These are phyloP conservation scores for Blastocystis sp. DNA, from an alignment of 352 stramenopile genomes.

Conservation along the genomic window DNA sequence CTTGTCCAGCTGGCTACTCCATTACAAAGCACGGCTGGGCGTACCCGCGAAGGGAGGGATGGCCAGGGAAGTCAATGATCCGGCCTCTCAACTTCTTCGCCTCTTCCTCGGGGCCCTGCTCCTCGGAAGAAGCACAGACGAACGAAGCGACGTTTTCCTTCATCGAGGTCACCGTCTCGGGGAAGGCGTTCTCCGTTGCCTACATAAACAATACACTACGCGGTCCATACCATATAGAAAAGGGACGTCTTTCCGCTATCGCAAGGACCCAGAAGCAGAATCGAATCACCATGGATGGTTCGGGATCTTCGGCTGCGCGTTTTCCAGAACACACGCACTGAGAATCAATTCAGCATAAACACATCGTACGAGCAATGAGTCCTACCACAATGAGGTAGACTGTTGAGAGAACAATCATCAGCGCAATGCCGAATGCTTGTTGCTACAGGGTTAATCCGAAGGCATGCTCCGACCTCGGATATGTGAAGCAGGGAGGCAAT, in stretches of 20 bases:
- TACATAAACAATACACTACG: not conserved
- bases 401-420: not conserved
- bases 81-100: not conserved
- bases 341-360: not conserved
- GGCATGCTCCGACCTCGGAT: not conserved
- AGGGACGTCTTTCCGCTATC: conserved; percentile 30
- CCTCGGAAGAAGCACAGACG: not conserved
- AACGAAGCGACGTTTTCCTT: conserved; percentile 27
- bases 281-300: conserved; percentile 36
- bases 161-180: not conserved
- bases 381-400: conserved; percentile 13
- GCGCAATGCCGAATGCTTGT: conserved; percentile 35
- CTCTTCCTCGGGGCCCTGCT: not conserved
- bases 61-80: conserved; percentile 11
- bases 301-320: not conserved
- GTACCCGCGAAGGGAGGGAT: not conserved
- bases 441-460: not conserved
- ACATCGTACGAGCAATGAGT: conserved; percentile 9
- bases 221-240: conserved; percentile 23
- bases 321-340: conserved; percentile 33
- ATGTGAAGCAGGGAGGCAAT: conserved; percentile 33
- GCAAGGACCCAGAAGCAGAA: conserved; percentile 41
- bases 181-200: not conserved
- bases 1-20: not conserved
- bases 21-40: not conserved